Percentiles rank a stretch among this genome's conserved stretches.
These are phyloP conservation scores for Trichoderma guizhouense DNA, from an alignment of 2,329 filamentous ascomycete genomes.

Conservation along the genomic window DNA sequence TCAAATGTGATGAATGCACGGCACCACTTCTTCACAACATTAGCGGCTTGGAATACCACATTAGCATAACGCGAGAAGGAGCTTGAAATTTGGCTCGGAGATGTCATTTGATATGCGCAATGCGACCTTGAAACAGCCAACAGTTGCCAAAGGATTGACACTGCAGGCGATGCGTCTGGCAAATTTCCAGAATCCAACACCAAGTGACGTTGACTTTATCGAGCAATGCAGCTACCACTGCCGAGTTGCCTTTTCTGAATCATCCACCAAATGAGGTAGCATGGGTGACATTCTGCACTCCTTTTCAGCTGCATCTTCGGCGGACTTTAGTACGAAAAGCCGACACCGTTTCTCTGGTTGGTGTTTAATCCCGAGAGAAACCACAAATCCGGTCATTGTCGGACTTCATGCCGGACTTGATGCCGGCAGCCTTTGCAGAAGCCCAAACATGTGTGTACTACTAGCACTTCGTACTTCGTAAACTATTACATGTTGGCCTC, in stretches of 20 bases:
- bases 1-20: constrained; percentile 7
- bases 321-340: background rate
- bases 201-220: background rate
- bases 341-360: background rate
- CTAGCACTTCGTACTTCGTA: background rate
- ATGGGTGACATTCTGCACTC: background rate
- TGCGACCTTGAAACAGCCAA: background rate
- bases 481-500: background rate
- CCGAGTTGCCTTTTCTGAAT: background rate
- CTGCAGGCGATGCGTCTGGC: background rate
- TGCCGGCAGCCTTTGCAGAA: background rate
- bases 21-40: background rate
- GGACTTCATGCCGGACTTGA: background rate
- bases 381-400: background rate
- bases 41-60: background rate
- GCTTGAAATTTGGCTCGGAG: background rate
- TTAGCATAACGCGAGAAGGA: background rate
- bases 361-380: background rate
- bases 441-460: background rate
- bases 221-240: background rate
- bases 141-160: background rate
- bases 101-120: background rate
- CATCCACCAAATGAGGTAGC: background rate
- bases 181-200: background rate
- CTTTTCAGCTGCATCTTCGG: background rate